Percentiles rank a stretch among this genome's conserved stretches.
These are phyloP conservation scores for Boeremia exigua DNA, from an alignment of 2,329 filamentous ascomycete genomes.

Conservation along the genomic window DNA sequence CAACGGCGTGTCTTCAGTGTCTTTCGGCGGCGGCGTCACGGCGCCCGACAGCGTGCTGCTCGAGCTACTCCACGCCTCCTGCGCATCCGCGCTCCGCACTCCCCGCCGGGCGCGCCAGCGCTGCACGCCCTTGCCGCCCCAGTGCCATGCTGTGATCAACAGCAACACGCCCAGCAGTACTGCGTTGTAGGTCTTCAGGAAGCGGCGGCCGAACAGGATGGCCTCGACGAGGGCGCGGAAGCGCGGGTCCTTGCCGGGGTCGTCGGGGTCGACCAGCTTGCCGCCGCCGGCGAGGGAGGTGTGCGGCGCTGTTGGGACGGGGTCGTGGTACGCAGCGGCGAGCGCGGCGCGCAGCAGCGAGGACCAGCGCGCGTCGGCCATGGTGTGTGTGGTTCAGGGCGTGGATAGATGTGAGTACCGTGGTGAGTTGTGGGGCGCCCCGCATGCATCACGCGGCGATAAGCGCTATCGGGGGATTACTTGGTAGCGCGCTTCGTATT, in stretches of 20 bases:
- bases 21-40: slow-evolving; percentile 44
- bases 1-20: slow-evolving; percentile 38
- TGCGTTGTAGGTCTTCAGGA: slow-evolving; percentile 50
- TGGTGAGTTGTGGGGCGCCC: background rate
- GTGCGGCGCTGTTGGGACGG: slow-evolving; percentile 15
- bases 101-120: slow-evolving; percentile 20
- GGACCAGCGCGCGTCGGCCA: slow-evolving; percentile 29
- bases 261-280: slow-evolving; percentile 32
- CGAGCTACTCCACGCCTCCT: slow-evolving; percentile 46
- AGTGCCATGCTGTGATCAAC: slow-evolving; percentile 47
- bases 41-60: slow-evolving; percentile 49
- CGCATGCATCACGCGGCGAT: slow-evolving; percentile 12
- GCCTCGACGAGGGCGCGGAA: slow-evolving; percentile 46
- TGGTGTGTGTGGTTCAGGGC: background rate
- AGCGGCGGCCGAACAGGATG: slow-evolving; percentile 47
- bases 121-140: slow-evolving; percentile 36
- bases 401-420: background rate
- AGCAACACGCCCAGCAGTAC: slow-evolving; percentile 47
- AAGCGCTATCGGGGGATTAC: background rate
- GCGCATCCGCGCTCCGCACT: background rate
- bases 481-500: background rate
- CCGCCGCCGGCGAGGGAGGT: slow-evolving; percentile 14
- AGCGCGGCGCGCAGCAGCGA: slow-evolving; percentile 33
- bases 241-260: slow-evolving; percentile 45
- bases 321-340: slow-evolving; percentile 21